Percentiles rank a stretch among this genome's conserved stretches.
Conservation (phyloP, 305 asterid genomes). For the Plantago lanceolata region DNA sequence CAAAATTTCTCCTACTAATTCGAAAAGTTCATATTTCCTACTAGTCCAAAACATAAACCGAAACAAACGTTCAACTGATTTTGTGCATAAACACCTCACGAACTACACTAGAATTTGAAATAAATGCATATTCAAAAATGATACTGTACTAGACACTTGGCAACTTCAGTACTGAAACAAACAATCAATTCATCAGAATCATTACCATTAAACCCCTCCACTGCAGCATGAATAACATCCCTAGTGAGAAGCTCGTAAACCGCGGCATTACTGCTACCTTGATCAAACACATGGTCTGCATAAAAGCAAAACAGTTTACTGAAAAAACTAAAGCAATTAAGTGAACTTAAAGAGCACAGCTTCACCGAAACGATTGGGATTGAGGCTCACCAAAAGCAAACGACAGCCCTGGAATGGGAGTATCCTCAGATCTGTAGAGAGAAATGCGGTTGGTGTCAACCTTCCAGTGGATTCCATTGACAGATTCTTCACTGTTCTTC, state of each 20-base stretch:
- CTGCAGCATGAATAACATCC: conserved; percentile 69
- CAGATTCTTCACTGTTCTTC: conserved; percentile 40
- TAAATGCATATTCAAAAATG: neutral
- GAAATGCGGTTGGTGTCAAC: conserved; percentile 75
- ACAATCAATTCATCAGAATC: no score
- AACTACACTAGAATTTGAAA: neutral
- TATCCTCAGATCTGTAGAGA: conserved; percentile 63
- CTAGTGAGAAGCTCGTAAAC: conserved; percentile 71
- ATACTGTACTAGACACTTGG: neutral
- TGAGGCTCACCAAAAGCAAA: conserved; percentile 68
- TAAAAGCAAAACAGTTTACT: neutral
- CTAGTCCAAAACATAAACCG: no score
- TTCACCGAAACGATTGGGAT: neutral
- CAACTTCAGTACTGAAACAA: neutral
- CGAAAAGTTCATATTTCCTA: no score
- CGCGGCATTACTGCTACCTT: conserved; percentile 59
- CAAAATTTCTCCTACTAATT: no score
- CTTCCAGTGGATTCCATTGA: conserved; percentile 65
- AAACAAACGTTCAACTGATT: no score
- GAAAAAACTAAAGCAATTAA: neutral
- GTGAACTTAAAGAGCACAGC: neutral
- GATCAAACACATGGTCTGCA: conserved; percentile 87
- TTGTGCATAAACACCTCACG: neutral
- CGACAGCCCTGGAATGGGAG: conserved; percentile 74
- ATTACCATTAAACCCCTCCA: conserved; percentile 83